Evolutionary conservation across 441 rosid genomes (phyloP).

Genomic region (Corymbia citriodora): DNA sequence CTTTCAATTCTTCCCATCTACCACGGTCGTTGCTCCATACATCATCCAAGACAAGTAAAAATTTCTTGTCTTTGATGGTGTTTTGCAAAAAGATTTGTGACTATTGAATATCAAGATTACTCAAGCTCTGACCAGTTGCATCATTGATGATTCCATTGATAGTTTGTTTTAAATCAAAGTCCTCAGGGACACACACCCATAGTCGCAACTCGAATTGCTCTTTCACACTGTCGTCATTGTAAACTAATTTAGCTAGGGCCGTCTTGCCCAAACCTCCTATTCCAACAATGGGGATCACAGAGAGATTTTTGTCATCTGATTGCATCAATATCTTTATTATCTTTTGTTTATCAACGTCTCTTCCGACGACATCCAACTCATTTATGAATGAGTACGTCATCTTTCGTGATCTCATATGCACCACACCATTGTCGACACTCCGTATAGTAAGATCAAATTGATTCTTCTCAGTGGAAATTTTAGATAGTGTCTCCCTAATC

Average conservation of each 20-base stretch:
- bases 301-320: accelerated
- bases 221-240: accelerated
- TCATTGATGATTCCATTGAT: accelerated
- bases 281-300: accelerated
- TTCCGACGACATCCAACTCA: accelerated
- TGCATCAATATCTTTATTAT: neutral
- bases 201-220: accelerated
- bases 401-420: accelerated
- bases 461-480: neutral
- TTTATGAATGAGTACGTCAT: neutral
- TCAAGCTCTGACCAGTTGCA: accelerated
- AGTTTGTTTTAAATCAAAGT: accelerated
- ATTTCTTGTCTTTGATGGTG: neutral
- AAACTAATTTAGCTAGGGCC: neutral
- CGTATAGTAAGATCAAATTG: neutral
- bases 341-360: neutral
- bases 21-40: neutral
- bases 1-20: neutral
- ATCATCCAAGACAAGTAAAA: neutral
- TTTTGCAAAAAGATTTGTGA: accelerated
- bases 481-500: neutral
- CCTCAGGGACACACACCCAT: neutral
- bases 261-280: neutral
- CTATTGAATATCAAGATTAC: neutral
- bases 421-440: neutral